phyloP scores from a whole-genome alignment of 805 yeast genomes.

The Monosporozyma aerobia region DNA sequence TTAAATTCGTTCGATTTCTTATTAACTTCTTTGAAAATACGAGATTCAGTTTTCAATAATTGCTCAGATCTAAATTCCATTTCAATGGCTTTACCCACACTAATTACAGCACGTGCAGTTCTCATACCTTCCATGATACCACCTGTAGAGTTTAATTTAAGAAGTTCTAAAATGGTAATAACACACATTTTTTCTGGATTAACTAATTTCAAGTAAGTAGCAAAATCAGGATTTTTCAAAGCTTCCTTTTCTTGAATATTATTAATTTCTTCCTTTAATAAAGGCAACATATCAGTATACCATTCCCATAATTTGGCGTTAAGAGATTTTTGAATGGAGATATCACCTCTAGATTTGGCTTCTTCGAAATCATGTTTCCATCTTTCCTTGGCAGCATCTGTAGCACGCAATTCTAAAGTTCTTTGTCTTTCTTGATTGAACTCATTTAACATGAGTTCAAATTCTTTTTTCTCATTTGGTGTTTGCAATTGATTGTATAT shows the following conservation, averaged over 20 bases:
- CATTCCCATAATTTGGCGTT: slow-evolving; percentile 77
- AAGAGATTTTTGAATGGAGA: slow-evolving; percentile 46
- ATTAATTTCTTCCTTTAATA: slow-evolving; percentile 55
- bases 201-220: slow-evolving; percentile 67
- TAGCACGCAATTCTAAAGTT: slow-evolving; percentile 61
- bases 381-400: slow-evolving; percentile 76
- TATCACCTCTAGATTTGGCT: slow-evolving; percentile 47
- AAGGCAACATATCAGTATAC: slow-evolving; percentile 67
- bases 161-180: slow-evolving; percentile 71
- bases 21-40: slow-evolving; percentile 44
- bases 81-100: slow-evolving; percentile 80
- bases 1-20: slow-evolving; percentile 38
- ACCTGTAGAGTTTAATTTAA: slow-evolving; percentile 65
- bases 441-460: slow-evolving; percentile 57
- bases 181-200: slow-evolving; percentile 76
- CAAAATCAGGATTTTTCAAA: slow-evolving; percentile 44
- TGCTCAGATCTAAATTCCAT: slow-evolving; percentile 70
- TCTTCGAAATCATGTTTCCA: slow-evolving; percentile 82
- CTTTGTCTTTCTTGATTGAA: slow-evolving; percentile 72
- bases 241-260: slow-evolving; percentile 38
- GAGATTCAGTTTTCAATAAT: slow-evolving; percentile 48
- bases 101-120: slow-evolving; percentile 69
- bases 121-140: slow-evolving; percentile 76
- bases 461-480: slow-evolving; percentile 45
- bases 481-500: slow-evolving; percentile 18